These are phyloP conservation scores for Cercophora newfieldiana DNA, from an alignment of 495 filamentous ascomycete species.

Conservation along the genomic window DNA sequence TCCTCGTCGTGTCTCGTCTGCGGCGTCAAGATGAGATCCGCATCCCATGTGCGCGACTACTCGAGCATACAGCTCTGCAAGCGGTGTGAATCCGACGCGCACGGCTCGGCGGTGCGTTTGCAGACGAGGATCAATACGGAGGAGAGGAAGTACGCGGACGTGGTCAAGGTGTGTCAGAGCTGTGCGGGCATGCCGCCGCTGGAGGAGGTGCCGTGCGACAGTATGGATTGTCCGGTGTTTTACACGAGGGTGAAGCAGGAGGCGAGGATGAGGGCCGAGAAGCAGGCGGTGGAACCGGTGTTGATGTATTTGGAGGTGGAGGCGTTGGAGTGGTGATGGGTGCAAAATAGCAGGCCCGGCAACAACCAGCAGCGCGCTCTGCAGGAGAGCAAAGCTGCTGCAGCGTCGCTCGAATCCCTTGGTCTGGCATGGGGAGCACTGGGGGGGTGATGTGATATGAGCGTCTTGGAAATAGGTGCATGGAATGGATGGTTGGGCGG, in stretches of 20 bases:
- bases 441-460: too few relatives aligned
- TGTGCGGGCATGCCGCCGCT: slow-evolving; percentile 71
- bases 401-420: too few relatives aligned
- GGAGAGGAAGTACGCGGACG: slow-evolving; percentile 63
- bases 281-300: slow-evolving; percentile 54
- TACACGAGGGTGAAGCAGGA: slow-evolving; percentile 78
- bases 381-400: too few relatives aligned
- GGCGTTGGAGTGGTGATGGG: slow-evolving; percentile 43
- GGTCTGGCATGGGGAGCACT: neutral
- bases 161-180: slow-evolving; percentile 77
- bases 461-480: neutral
- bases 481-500: neutral
- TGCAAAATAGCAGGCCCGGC: too few relatives aligned
- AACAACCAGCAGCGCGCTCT: too few relatives aligned
- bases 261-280: slow-evolving; percentile 60
- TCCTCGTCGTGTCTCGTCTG: slow-evolving; percentile 79
- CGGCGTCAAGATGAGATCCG: slow-evolving; percentile 57
- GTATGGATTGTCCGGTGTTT: slow-evolving; percentile 88
- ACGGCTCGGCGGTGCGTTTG: slow-evolving; percentile 62
- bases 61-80: slow-evolving; percentile 52
- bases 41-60: neutral
- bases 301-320: slow-evolving; percentile 54
- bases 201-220: slow-evolving; percentile 83
- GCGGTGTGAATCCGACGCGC: slow-evolving; percentile 57
- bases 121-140: slow-evolving; percentile 58